Evolutionary conservation across 2,329 filamentous ascomycete species (phyloP).

Genomic region (Ustilaginoidea virens): DNA sequence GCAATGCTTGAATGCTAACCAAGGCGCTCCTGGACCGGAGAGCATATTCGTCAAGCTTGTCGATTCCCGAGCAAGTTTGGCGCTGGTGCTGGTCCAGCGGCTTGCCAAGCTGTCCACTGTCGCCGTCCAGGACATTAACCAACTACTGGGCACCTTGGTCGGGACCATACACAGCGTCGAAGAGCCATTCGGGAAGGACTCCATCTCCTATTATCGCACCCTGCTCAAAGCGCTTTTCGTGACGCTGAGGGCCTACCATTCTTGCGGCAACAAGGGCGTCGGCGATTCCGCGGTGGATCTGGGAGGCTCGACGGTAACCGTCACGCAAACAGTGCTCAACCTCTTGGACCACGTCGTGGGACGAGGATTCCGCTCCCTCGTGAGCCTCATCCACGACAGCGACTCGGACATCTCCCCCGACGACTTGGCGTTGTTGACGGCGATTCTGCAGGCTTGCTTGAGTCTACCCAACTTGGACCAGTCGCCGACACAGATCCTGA

Average conservation of each 20-base stretch:
- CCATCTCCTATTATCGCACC: slow-evolving; percentile 61
- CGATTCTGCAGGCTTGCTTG: slow-evolving; percentile 72
- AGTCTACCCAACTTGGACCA: slow-evolving; percentile 62
- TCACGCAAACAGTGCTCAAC: slow-evolving; percentile 54
- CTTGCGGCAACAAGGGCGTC: slow-evolving; percentile 13
- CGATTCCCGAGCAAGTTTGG: slow-evolving; percentile 62
- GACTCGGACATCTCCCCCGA: slow-evolving; percentile 47
- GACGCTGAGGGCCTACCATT: slow-evolving; percentile 51
- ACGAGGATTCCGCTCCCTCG: slow-evolving; percentile 67
- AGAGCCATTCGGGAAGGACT: slow-evolving; percentile 34
- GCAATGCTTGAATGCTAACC: slow-evolving; percentile 67
- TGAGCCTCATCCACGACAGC: slow-evolving; percentile 66
- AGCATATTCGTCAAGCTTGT: slow-evolving; percentile 69
- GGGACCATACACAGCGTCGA: slow-evolving; percentile 37
- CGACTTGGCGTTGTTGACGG: slow-evolving; percentile 77
- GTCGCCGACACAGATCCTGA: slow-evolving; percentile 54
- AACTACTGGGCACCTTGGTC: slow-evolving; percentile 34
- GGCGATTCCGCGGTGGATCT: slow-evolving; percentile 17
- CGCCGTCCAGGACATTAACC: slow-evolving; percentile 33
- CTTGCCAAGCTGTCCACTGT: slow-evolving; percentile 47
- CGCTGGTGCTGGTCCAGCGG: slow-evolving; percentile 67
- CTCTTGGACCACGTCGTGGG: slow-evolving; percentile 68
- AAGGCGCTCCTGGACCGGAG: slow-evolving; percentile 54
- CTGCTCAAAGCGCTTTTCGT: slow-evolving; percentile 78
- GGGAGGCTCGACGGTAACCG: slow-evolving; percentile 24